phyloP scores from a whole-genome alignment of 108 stramenopile species.

The Thalassiosira profunda region DNA sequence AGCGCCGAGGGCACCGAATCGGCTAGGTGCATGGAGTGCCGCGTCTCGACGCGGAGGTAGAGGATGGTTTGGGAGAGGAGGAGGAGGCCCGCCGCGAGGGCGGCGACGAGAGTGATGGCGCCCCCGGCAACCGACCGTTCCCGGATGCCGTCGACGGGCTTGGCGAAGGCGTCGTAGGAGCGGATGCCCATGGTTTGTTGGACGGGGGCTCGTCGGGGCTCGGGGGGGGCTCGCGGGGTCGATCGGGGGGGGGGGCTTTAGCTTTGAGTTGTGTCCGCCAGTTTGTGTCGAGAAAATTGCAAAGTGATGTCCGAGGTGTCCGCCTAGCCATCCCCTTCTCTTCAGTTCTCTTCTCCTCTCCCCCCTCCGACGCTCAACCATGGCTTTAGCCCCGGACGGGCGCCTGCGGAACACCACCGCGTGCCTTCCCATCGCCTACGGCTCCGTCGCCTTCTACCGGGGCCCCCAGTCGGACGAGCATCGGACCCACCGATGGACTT shows the following conservation, averaged over 20 bases:
- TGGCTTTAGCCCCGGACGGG: neutral
- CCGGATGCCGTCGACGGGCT: slow-evolving; percentile 72
- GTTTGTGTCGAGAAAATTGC: too few relatives aligned
- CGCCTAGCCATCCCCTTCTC: neutral
- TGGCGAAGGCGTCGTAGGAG: slow-evolving; percentile 75
- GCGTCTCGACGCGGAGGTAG: slow-evolving; percentile 57
- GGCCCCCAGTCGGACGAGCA: too few relatives aligned
- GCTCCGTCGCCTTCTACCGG: slow-evolving; percentile 92
- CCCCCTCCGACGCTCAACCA: too few relatives aligned
- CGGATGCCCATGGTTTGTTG: slow-evolving; percentile 25
- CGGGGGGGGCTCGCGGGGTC: neutral
- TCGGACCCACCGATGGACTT: slow-evolving; percentile 93
- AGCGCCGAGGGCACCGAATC: slow-evolving; percentile 54
- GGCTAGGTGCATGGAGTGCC: slow-evolving; percentile 72
- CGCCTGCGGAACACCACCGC: slow-evolving; percentile 71
- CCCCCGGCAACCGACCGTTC: slow-evolving; percentile 72
- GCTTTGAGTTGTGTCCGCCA: too few relatives aligned
- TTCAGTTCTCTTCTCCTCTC: too few relatives aligned
- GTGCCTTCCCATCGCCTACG: slow-evolving; percentile 93
- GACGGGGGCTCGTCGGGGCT: neutral
- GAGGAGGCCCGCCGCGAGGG: slow-evolving; percentile 52
- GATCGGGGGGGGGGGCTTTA: too few relatives aligned
- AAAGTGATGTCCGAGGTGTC: too few relatives aligned
- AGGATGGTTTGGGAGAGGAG: slow-evolving; percentile 71
- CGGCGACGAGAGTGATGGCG: slow-evolving; percentile 75